phyloP scores from a whole-genome alignment of 2,329 filamentous ascomycete species.

The Aspergillus intermedius region DNA sequence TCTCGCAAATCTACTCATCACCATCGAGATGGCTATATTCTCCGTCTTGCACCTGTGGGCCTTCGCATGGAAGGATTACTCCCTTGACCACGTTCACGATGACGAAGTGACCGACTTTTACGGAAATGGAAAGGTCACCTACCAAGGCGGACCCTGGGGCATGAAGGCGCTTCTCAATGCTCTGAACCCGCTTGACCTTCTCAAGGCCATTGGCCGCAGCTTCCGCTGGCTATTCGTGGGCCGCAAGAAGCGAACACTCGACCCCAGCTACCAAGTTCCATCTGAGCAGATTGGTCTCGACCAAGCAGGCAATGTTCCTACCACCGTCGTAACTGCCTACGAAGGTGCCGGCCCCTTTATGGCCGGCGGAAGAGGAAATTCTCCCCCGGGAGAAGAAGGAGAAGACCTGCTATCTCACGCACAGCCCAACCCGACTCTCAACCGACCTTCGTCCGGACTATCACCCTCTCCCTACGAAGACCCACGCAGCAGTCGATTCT shows the following conservation, averaged over 20 bases:
- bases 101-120: constrained; percentile 39
- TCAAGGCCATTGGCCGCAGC: constrained; percentile 71
- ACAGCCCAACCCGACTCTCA: constrained; percentile 26
- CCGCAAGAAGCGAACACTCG: constrained; percentile 44
- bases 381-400: constrained; percentile 29
- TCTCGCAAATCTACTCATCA: constrained; percentile 69
- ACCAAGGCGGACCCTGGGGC: constrained; percentile 60
- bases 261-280: constrained; percentile 33
- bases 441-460: constrained; percentile 3
- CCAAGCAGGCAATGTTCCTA: constrained; percentile 8
- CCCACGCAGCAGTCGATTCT: constrained; percentile 8
- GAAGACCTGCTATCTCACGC: constrained; percentile 33
- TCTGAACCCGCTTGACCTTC: constrained; percentile 74
- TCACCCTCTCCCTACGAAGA: constrained; percentile 14
- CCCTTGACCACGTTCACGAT: constrained; percentile 41
- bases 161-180: constrained; percentile 62
- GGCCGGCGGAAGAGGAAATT: constrained; percentile 12
- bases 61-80: constrained; percentile 70
- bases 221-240: constrained; percentile 77
- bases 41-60: constrained; percentile 73
- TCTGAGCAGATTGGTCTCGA: constrained; percentile 24
- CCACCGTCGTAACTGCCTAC: constrained; percentile 20
- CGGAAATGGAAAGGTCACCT: constrained; percentile 44
- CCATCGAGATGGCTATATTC: constrained; percentile 80
- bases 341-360: constrained; percentile 18